phyloP scores from a whole-genome alignment of 1,139 yeast genomes.

The Candida glucosophila region DNA sequence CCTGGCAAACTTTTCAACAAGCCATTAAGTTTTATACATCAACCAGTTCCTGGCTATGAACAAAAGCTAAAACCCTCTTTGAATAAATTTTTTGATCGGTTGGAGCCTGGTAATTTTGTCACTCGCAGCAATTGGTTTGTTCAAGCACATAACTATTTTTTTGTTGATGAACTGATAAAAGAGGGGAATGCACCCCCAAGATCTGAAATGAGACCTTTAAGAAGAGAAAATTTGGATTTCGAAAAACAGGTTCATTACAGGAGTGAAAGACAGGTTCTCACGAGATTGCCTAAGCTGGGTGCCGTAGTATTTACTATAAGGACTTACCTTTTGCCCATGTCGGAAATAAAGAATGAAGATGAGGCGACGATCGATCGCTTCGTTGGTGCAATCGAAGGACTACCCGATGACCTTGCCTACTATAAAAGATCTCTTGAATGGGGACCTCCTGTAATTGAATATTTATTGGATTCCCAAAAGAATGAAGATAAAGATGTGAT shows the following conservation, averaged over 20 bases:
- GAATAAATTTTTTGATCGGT: conserved; percentile 40
- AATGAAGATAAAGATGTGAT: no score
- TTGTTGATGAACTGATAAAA: conserved; percentile 46
- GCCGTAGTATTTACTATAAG: conserved; percentile 43
- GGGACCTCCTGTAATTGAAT: conserved; percentile 45
- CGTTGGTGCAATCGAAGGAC: conserved; percentile 40
- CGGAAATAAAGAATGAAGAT: conserved; percentile 39
- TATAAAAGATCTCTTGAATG: conserved; percentile 46
- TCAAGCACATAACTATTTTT: conserved; percentile 39
- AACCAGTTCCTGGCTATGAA: conserved; percentile 47
- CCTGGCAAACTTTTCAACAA: conserved; percentile 40
- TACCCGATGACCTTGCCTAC: conserved; percentile 40
- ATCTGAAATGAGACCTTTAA: conserved; percentile 20
- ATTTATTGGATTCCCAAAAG: conserved; percentile 13
- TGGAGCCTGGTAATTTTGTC: conserved; percentile 35
- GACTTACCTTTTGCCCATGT: conserved; percentile 48
- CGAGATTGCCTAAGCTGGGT: conserved; percentile 37
- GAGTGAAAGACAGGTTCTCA: conserved; percentile 43
- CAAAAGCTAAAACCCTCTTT: conserved; percentile 38
- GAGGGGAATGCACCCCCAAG: conserved; percentile 31
- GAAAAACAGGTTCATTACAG: conserved; percentile 33
- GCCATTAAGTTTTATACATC: conserved; percentile 38
- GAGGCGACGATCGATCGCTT: conserved; percentile 24
- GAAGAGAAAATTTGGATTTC: conserved; percentile 42
- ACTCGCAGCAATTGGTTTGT: conserved; percentile 46